Percentiles rank a stretch among this genome's conserved stretches.
Evolutionary conservation across 306 rosid species (phyloP).

Genomic region (Hippophae gyantsensis): DNA sequence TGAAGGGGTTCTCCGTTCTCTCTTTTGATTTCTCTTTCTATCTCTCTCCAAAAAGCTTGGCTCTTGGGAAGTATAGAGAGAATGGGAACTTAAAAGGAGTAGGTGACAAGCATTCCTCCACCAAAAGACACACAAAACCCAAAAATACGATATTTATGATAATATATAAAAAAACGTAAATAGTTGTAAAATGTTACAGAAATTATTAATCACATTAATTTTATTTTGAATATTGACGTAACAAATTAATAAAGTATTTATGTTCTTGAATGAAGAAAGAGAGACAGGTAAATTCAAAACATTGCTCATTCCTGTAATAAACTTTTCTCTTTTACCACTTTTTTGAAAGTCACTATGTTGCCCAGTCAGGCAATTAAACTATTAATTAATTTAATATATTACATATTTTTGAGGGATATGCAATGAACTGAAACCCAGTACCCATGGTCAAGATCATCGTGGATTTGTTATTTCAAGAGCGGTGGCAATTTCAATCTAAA

Average conservation of each 20-base stretch:
- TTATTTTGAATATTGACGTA: constrained; percentile 10
- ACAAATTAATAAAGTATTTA: constrained; percentile 25
- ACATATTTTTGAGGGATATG: not conserved
- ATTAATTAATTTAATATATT: not conserved
- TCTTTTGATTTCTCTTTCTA: not conserved
- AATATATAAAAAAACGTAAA: constrained; percentile 4
- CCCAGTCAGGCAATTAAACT: constrained; percentile 3
- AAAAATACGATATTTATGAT: constrained; percentile 13
- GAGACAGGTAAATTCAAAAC: constrained; percentile 60
- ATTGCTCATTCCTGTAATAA: constrained; percentile 36
- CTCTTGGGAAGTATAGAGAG: constrained; percentile 25
- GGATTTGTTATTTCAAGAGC: not conserved
- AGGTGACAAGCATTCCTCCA: constrained; percentile 95
- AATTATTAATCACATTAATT: constrained; percentile 1
- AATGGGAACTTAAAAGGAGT: constrained; percentile 63
- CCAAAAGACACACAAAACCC: constrained; percentile 62
- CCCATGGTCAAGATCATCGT: constrained; percentile 23
- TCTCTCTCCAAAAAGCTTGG: constrained; percentile 12
- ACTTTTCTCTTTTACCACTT: constrained; percentile 32
- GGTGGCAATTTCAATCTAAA: too few relatives aligned
- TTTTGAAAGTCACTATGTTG: constrained; percentile 4
- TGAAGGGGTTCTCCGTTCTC: constrained; percentile 5
- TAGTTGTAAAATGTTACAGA: constrained; percentile 16
- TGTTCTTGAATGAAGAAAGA: constrained; percentile 44
- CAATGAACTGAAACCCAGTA: not conserved